Evolutionary conservation across 805 yeast species (phyloP).

Genomic region (Cyberlindnera mycetangii): DNA sequence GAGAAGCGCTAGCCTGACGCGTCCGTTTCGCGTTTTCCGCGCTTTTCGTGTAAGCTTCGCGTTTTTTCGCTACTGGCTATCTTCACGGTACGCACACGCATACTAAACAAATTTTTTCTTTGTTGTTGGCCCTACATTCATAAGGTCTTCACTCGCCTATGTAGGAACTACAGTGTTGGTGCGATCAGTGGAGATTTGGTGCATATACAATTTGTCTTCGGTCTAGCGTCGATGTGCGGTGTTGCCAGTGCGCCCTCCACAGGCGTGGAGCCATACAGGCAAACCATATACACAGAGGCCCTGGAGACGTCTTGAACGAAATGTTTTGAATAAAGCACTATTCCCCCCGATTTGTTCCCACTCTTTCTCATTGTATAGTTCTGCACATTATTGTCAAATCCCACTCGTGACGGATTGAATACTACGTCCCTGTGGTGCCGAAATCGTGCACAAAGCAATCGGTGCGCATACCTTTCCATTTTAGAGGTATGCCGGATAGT

Average conservation of each 20-base stretch:
- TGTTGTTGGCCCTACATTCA: too few relatives aligned
- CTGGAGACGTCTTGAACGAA: too few relatives aligned
- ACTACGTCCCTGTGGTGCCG: slow-evolving; percentile 41
- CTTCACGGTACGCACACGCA: not conserved
- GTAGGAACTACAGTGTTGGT: too few relatives aligned
- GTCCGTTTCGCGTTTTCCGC: slow-evolving; percentile 2
- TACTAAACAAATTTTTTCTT: not conserved
- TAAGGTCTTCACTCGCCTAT: too few relatives aligned
- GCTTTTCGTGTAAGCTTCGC: too few relatives aligned
- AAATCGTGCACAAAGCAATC: slow-evolving; percentile 38
- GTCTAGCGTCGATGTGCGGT: not conserved
- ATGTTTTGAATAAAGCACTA: too few relatives aligned
- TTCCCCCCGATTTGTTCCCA: slow-evolving; percentile 4
- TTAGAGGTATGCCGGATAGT: slow-evolving; percentile 22
- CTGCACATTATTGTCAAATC: slow-evolving; percentile 43
- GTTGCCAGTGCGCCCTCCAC: not conserved
- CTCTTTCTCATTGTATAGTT: too few relatives aligned
- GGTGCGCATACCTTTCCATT: slow-evolving; percentile 2
- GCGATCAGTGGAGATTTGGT: not conserved
- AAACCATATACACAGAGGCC: not conserved
- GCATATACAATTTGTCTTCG: not conserved
- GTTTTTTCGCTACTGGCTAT: not conserved
- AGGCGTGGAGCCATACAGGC: slow-evolving; percentile 1
- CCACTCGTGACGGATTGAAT: slow-evolving; percentile 31
- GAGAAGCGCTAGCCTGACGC: not conserved